Base-by-base conservation (phyloP, 2,329 filamentous ascomycete species). In the Bipolaris sorokiniana region DNA sequence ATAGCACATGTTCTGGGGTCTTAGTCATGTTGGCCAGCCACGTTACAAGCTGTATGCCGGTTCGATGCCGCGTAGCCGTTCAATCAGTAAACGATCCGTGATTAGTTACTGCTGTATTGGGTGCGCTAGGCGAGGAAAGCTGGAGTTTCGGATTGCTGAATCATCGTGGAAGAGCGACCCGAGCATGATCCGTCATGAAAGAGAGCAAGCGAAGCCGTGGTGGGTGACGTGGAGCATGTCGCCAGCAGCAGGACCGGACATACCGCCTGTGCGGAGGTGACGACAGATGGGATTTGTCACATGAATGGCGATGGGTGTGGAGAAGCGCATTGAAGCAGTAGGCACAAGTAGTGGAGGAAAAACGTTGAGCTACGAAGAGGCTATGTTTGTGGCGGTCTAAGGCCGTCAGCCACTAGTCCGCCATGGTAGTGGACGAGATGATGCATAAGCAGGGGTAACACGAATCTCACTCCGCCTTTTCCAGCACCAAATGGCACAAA, bases 61-160 rank as follows among this genome's bases (percentile, higher is more conserved):
- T 46, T 48, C 31, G 3, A 28, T 23, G 50, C 40, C 48, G 45
- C 47, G 26, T 55, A 48, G 48, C 47, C 16, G 58, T 46, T 54
- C 34, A 28, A 51, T 16, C 36, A 52, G 49, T 37, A 20, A 37
- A 26, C 11, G 10, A 31, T 18, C 31, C 26, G 31, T 38, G 38
- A 53, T 59, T 65, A 65, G 61, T 51, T 64, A 48, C 59, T 67
- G 56, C 66, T 54, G 36, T 15, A 60, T 62, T 51, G 20, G 54
- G 57, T 36, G 46, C 48, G 45, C 62, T 61, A 65, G 37, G 48
- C 15, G 9, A n/a, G 16, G 28, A 37, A 13, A 36, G 18, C 31
- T 48, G 54, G 28, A 53, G 55, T 58, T 56, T 33, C 57, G 22
- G 48, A 49, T 50, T 42, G 63, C 62, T 65, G 64, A 65, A 53